Evolutionary conservation across 768 basidiomycete species (phyloP).

Genomic region (Collybia sp.): DNA sequence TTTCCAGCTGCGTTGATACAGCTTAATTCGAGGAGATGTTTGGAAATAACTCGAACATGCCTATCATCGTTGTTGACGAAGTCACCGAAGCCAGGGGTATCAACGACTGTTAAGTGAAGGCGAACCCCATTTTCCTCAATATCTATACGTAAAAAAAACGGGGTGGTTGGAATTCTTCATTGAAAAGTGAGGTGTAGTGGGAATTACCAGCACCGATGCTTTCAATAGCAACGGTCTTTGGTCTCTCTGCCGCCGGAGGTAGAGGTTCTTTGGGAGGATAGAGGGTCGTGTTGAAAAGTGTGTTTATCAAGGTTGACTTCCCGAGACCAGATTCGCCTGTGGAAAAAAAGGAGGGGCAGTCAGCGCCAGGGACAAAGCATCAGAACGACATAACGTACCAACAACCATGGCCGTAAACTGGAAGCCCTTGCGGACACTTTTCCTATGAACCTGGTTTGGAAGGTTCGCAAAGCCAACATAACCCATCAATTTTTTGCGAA

Average conservation of each 20-base stretch:
- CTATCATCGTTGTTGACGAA: conserved; percentile 99
- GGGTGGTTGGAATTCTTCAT: conserved; percentile 14
- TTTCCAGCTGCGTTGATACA: conserved; percentile 71
- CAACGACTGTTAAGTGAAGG: conserved; percentile 96
- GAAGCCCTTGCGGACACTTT: conserved; percentile 97
- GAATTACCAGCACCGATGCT: conserved; percentile 92
- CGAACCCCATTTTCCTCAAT: conserved; percentile 99
- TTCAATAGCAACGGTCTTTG: conserved; percentile 96
- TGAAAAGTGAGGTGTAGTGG: conserved; percentile 11
- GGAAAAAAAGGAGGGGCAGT: conserved; percentile 12
- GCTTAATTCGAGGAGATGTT: conserved; percentile 8
- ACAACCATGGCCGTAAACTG: conserved; percentile 99
- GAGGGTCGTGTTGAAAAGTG: conserved; percentile 94
- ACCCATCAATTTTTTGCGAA: conserved; percentile 91
- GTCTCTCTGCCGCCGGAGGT: conserved; percentile 79
- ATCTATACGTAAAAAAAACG: conserved; percentile 54
- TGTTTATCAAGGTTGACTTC: conserved; percentile 98
- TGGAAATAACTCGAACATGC: conserved; percentile 34
- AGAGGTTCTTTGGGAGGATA: conserved; percentile 86
- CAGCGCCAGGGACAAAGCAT: not conserved
- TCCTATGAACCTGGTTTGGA: conserved; percentile 98
- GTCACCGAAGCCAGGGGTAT: conserved; percentile 98
- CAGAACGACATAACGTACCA: conserved; percentile 53
- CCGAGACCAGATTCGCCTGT: conserved; percentile 96
- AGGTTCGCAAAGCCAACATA: conserved; percentile 97